Conservation (phyloP, 768 basidiomycete genomes). For the Leccinum sublutescens region DNA sequence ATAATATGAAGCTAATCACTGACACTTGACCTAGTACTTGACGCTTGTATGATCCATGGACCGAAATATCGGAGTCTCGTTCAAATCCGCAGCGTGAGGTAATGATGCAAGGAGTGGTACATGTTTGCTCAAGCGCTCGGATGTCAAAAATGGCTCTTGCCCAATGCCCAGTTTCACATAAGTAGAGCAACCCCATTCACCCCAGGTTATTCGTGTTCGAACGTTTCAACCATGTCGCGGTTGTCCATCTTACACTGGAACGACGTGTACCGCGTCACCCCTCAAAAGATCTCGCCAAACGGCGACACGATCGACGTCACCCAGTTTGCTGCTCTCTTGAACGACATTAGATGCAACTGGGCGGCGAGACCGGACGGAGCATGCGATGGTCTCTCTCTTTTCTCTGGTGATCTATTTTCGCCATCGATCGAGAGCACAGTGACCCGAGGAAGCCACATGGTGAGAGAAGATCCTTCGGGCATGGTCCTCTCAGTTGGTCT, state of each 20-base stretch:
- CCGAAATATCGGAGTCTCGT: too few species aligned
- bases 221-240: constrained; percentile 30
- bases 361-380: constrained; percentile 42
- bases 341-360: constrained; percentile 63
- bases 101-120: too few species aligned
- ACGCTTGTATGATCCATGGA: too few species aligned
- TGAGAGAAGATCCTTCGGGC: constrained; percentile 29
- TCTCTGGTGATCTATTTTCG: constrained; percentile 88
- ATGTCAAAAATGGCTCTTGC: background rate
- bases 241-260: constrained; percentile 68
- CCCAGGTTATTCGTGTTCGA: background rate
- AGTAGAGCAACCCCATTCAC: constrained; percentile 1
- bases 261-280: constrained; percentile 79
- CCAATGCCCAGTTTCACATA: constrained; percentile 1
- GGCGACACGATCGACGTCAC: constrained; percentile 78
- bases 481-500: background rate
- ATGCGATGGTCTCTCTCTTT: constrained; percentile 74
- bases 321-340: constrained; percentile 75
- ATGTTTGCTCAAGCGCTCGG: background rate
- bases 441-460: constrained; percentile 91
- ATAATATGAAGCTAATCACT: too few species aligned
- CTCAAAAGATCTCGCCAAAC: constrained; percentile 61
- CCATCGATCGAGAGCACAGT: constrained; percentile 86
- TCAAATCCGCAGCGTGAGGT: too few species aligned
- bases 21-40: too few species aligned